phyloP scores from a whole-genome alignment of 2,329 filamentous ascomycete genomes.

The Ceratocystis cubensis region DNA sequence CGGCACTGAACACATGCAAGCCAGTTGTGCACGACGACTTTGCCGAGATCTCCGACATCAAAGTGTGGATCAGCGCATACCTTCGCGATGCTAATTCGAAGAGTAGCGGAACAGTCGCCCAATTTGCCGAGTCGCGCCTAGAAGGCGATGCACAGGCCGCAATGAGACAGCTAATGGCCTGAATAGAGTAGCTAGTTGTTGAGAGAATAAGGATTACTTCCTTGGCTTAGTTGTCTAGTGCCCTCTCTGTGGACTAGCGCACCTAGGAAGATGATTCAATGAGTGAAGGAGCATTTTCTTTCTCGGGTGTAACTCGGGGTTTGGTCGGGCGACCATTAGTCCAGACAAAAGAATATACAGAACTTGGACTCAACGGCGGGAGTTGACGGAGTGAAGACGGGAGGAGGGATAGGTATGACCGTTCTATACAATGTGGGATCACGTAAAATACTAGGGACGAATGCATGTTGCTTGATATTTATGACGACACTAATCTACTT shows the following conservation, averaged over 20 bases:
- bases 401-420: neutral
- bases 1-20: conserved; percentile 81
- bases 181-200: neutral
- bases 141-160: conserved; percentile 35
- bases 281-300: too few relatives aligned
- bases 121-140: conserved; percentile 61
- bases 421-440: neutral
- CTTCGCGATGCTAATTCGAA: conserved; percentile 65
- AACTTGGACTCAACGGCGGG: neutral
- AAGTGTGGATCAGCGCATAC: conserved; percentile 73
- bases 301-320: too few relatives aligned
- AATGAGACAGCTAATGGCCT: conserved; percentile 17
- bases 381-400: neutral
- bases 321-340: neutral
- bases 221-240: neutral
- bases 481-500: neutral
- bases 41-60: conserved; percentile 66
- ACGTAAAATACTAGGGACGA: conserved; percentile 9
- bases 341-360: neutral
- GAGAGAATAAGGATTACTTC: neutral
- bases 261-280: too few relatives aligned
- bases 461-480: neutral
- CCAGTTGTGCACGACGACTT: conserved; percentile 64
- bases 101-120: conserved; percentile 56
- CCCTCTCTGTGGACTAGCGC: too few relatives aligned